phyloP scores from a whole-genome alignment of 371 early-diverging fungal genomes.

The Haplosporangium sp. region DNA sequence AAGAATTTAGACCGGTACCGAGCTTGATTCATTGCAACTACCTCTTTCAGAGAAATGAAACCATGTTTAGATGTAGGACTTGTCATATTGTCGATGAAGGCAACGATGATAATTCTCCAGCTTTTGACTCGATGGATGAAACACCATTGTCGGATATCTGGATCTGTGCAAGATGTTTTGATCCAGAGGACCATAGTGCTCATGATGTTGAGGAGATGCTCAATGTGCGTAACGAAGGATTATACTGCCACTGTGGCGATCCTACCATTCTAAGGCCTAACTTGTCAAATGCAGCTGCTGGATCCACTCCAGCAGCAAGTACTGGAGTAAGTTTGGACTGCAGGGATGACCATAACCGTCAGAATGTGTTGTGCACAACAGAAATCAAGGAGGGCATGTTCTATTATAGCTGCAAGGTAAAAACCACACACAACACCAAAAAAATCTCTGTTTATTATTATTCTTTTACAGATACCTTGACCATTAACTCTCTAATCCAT shows the following conservation, averaged over 20 bases:
- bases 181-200: constrained; percentile 19
- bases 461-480: not conserved
- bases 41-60: constrained; percentile 23
- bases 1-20: constrained; percentile 40
- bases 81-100: constrained; percentile 18
- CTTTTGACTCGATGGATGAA: too few relatives aligned
- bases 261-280: not conserved
- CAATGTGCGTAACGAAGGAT: constrained; percentile 33
- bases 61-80: constrained; percentile 31
- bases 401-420: constrained; percentile 49
- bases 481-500: not conserved
- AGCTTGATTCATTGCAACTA: constrained; percentile 37
- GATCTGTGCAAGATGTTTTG: constrained; percentile 46
- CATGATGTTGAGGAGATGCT: constrained; percentile 18
- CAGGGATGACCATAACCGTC: constrained; percentile 45
- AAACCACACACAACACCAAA: not conserved
- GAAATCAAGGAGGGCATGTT: constrained; percentile 45
- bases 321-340: not conserved
- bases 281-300: not conserved
- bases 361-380: constrained; percentile 30
- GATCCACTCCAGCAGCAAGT: not conserved
- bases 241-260: constrained; percentile 48
- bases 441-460: not conserved
- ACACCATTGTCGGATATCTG: constrained; percentile 18
- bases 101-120: not conserved